phyloP scores from a whole-genome alignment of 495 filamentous ascomycete genomes.

The Aspergillus saccharolyticus region DNA sequence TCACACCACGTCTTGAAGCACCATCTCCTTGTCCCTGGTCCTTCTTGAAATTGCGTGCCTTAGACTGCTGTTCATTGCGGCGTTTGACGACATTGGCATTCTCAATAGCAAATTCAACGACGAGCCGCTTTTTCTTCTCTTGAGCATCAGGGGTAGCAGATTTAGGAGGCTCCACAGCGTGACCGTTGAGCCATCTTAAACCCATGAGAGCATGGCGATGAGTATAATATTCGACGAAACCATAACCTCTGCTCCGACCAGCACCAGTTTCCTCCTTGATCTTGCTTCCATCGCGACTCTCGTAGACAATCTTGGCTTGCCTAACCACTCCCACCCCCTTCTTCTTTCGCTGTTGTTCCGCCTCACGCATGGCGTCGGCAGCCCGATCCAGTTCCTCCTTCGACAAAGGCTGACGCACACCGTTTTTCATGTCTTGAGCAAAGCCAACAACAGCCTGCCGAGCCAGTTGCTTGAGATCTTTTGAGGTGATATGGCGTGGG shows the following conservation, averaged over 20 bases:
- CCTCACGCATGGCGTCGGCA: slow-evolving; percentile 69
- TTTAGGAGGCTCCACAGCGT: slow-evolving; percentile 49
- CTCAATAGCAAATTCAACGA: slow-evolving; percentile 98
- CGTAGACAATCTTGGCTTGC: slow-evolving; percentile 92
- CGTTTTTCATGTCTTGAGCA: slow-evolving; percentile 78
- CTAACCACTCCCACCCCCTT: slow-evolving; percentile 91
- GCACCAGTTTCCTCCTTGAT: slow-evolving; percentile 65
- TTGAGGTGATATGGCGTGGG: slow-evolving; percentile 75
- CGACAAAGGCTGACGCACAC: slow-evolving; percentile 66
- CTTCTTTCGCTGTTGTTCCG: slow-evolving; percentile 68
- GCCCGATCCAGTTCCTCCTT: slow-evolving; percentile 80
- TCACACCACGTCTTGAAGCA: slow-evolving; percentile 22
- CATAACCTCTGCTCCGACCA: slow-evolving; percentile 85
- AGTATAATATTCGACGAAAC: slow-evolving; percentile 94
- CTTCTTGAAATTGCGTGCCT: slow-evolving; percentile 36
- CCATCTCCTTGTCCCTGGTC: slow-evolving; percentile 17
- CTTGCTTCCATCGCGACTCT: slow-evolving; percentile 76
- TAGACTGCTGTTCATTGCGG: slow-evolving; percentile 66
- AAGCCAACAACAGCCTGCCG: slow-evolving; percentile 89
- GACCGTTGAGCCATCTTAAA: slow-evolving; percentile 86
- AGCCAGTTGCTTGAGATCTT: slow-evolving; percentile 86
- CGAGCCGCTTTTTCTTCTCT: slow-evolving; percentile 69
- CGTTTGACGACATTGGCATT: slow-evolving; percentile 89
- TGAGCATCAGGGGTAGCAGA: slow-evolving; percentile 36
- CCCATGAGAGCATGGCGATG: slow-evolving; percentile 96